A percentile compares a stretch with the other conserved stretches of the same genome.
phyloP scores from a whole-genome alignment of 2,329 filamentous ascomycete species.

The Fusarium paranaense region DNA sequence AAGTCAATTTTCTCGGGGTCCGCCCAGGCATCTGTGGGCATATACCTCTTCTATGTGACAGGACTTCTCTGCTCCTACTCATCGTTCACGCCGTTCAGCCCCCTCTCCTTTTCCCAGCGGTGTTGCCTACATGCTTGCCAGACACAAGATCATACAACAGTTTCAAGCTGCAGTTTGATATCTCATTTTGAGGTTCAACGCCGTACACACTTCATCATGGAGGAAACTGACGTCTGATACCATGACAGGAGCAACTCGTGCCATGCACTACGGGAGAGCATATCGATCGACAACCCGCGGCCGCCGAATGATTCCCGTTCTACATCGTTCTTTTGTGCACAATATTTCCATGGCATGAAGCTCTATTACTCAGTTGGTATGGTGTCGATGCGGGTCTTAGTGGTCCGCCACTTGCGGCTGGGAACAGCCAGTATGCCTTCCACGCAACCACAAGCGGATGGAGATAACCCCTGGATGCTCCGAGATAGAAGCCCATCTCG shows the following conservation, averaged over 20 bases:
- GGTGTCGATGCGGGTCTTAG: too few species aligned
- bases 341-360: neutral
- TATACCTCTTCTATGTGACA: neutral
- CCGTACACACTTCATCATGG: neutral
- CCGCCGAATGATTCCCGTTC: neutral
- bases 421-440: neutral
- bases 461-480: neutral
- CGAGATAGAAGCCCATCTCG: neutral
- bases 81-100: neutral
- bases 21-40: neutral
- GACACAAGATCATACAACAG: neutral
- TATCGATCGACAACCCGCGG: neutral
- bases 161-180: neutral
- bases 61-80: neutral
- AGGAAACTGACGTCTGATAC: neutral
- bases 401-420: neutral
- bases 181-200: neutral
- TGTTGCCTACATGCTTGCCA: neutral
- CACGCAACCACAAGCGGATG: neutral
- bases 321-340: neutral
- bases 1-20: neutral
- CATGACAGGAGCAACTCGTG: neutral
- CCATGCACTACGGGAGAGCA: neutral
- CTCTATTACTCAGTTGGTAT: neutral
- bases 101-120: neutral